A percentile compares a stretch with the other conserved stretches of the same genome.
These are phyloP conservation scores for Candida lessepsii DNA, from an alignment of 805 yeast genomes.

Conservation along the genomic window DNA sequence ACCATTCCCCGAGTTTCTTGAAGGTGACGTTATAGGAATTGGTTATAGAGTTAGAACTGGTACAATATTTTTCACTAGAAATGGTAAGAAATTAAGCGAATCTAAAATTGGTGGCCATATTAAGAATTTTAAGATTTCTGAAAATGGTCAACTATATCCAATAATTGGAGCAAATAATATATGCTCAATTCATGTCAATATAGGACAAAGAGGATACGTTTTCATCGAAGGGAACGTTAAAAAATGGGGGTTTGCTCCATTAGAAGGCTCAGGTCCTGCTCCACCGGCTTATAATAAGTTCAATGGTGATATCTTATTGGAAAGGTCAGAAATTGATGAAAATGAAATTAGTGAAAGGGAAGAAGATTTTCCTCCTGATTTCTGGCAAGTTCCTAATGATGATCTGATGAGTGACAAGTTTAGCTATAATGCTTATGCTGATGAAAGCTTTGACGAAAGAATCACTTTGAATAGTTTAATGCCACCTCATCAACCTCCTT, in stretches of 20 bases:
- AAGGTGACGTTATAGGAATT: constrained; percentile 91
- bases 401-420: constrained; percentile 26
- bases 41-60: constrained; percentile 85
- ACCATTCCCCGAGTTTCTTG: constrained; percentile 57
- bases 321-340: constrained; percentile 55
- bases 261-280: constrained; percentile 83
- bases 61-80: constrained; percentile 87
- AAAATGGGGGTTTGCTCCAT: constrained; percentile 94
- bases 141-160: constrained; percentile 64
- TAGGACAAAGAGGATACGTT: constrained; percentile 89
- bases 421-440: constrained; percentile 41
- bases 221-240: constrained; percentile 90
- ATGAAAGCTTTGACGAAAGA: constrained; percentile 40
- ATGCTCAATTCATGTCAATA: constrained; percentile 80
- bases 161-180: constrained; percentile 81
- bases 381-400: constrained; percentile 41
- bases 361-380: constrained; percentile 57
- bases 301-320: constrained; percentile 74
- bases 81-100: constrained; percentile 86
- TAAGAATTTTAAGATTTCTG: constrained; percentile 59
- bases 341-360: constrained; percentile 43
- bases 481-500: constrained; percentile 34
- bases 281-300: constrained; percentile 90
- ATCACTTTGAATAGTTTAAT: constrained; percentile 40
- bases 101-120: constrained; percentile 78